Evolutionary conservation across 148 eudicot genomes (phyloP), one percentile per base, ranked within the genome.

Genomic region (Suaeda aralocaspica): DNA sequence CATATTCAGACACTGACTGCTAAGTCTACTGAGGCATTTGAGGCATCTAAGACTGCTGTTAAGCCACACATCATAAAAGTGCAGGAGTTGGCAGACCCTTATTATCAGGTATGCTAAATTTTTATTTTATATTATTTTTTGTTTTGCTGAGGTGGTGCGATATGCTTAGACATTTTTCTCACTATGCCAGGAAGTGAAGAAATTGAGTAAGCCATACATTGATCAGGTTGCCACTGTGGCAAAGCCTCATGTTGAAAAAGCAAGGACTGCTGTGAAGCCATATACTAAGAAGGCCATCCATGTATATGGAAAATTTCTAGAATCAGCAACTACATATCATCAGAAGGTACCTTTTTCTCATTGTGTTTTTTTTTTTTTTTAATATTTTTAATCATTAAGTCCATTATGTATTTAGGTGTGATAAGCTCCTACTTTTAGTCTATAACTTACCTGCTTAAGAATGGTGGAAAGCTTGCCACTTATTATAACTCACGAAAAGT

Each of bases 231-330:
- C 92, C 55, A 84, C 87, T 61, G 81, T 79, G 51, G 82, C 98
- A 63, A 89, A 79, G 78, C 98, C 98, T 82, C 96, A 92, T 82
- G 87, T 89, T 52, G 98, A 86, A 61, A 89, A 87, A 81, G 85
- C 84, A 24, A 80, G 74, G 52, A 78, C 57, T 75, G 73, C 73
- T 22, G 44, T 86, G 81, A 77, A 85, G 76, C 98, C 98, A 6
- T 85, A 90, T 68, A 82, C 92, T 52, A 69, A 86, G 83, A 63
- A 82, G 81, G 89, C 80, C 25, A 77, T 86, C 72, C 88, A 69
- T 69, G 85, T 78, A 59, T 92, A 76, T 80, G 79, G 90, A 67
- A 88, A 84, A 42, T 92, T 90, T 75, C 89, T 88, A 42, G 89
- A 88, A 74, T 83, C 90, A 33, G 94, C 98, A 68, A 88, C 87